These are phyloP conservation scores for Albophoma yamanashiensis DNA, from an alignment of 2,329 filamentous ascomycete genomes.

Conservation along the genomic window DNA sequence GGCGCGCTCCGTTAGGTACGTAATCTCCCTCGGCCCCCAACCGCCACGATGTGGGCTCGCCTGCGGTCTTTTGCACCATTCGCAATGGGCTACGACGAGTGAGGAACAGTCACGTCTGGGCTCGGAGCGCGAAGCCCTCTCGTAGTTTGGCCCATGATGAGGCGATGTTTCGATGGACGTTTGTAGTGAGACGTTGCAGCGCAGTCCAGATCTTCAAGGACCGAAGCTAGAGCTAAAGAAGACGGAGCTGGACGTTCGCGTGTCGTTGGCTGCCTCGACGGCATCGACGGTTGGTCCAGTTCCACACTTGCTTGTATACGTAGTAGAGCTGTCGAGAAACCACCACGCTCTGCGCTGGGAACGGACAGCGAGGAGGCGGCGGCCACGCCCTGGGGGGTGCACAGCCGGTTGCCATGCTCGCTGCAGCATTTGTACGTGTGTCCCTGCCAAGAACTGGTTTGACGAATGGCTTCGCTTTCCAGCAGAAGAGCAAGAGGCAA, in stretches of 20 bases:
- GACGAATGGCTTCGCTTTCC: neutral
- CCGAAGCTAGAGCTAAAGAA: neutral
- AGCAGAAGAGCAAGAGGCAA: neutral
- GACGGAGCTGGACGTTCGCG: neutral
- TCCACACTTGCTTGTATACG: too few species aligned
- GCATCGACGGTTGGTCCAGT: neutral
- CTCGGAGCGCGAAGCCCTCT: neutral
- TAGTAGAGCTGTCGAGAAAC: neutral
- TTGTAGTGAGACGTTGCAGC: conserved; percentile 5
- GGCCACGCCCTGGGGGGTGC: neutral
- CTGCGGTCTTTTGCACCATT: neutral
- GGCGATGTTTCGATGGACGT: neutral
- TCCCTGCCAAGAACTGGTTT: neutral
- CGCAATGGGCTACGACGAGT: neutral
- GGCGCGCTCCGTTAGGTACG: neutral
- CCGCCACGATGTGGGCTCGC: neutral
- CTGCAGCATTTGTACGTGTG: neutral
- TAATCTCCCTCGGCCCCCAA: neutral
- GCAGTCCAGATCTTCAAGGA: conserved; percentile 2
- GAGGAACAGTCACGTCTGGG: neutral
- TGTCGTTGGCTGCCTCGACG: neutral
- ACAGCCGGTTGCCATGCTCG: neutral
- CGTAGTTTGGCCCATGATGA: neutral
- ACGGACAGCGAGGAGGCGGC: neutral
- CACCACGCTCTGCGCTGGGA: neutral